Evolutionary conservation across 1,284 basidiomycete species (phyloP), one percentile per base, ranked within the genome.

Genomic region (Erythrobasidium hasegawianum): DNA sequence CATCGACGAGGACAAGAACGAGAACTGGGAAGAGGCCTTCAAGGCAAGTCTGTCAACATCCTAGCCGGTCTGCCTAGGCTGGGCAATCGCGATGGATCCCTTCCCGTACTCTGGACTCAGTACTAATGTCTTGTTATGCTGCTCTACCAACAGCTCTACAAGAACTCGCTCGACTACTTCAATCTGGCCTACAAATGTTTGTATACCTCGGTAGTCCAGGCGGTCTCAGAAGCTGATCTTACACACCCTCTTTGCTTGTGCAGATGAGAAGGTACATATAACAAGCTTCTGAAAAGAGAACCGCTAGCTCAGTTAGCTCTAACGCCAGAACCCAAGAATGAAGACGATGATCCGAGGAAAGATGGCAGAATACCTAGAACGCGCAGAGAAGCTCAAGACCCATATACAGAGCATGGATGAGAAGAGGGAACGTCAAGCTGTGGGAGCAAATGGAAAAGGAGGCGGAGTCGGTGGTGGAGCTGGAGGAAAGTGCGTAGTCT

Each of bases 101-200:
- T 14, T 47, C 22, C 43, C 43, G 22, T 24, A 5, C 16, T n/a
- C n/a, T n/a, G n/a, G n/a, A n/a, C n/a, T 24, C 16, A 47, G 14
- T 24, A 47, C 16, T n/a, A 8, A 18, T 8, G 16, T 47, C 22
- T 8, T 18, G 16, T 8, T 47, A 24, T 47, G 43, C 43, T 24
- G 7, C 43, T 4, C 16, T 24, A 47, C 65, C 20, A 67, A 16
- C 55, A 70, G 62, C 50, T 57, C 14, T 93, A 92, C 78, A 88
- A 90, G 80, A 96, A 97, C 82, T 85, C 91, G 2, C 83, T 98
- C 67, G 95, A 98, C 77, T 98, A 96, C 79, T 98, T 98, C 78
- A 93, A 97, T 88, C 88, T 97, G 79, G 84, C 85, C 4, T 82
- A 87, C 79, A 89, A 88, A 78, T 89, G 86, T 87, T 70, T 69